Conservation (phyloP, 345 rosid genomes). For the Rhodomyrtus tomentosa region DNA sequence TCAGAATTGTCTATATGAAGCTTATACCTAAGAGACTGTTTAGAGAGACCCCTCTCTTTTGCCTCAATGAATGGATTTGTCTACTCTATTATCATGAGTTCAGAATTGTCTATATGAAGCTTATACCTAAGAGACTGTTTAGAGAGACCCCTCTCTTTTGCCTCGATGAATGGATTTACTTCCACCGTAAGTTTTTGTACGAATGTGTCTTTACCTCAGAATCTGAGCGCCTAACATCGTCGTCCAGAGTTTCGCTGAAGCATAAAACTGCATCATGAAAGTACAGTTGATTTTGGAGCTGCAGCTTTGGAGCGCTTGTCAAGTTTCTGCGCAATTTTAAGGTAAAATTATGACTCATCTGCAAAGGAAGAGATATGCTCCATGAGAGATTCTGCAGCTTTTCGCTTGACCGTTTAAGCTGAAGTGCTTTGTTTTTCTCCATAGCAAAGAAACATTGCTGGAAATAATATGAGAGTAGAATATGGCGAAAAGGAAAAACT, state of each 20-base stretch:
- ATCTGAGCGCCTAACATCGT: not conserved
- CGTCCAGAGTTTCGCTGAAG: not conserved
- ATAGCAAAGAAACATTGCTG: not conserved
- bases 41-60: not conserved
- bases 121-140: not conserved
- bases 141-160: not conserved
- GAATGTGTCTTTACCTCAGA: not conserved
- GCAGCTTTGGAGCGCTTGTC: not conserved
- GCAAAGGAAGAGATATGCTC: not conserved
- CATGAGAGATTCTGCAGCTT: not conserved
- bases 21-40: not conserved
- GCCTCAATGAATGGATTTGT: no score
- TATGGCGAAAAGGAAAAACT: not conserved
- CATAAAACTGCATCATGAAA: not conserved
- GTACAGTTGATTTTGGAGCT: not conserved
- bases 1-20: not conserved
- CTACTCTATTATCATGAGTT: no score
- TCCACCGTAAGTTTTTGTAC: not conserved
- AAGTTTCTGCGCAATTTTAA: not conserved
- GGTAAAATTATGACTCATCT: not conserved
- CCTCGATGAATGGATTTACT: not conserved
- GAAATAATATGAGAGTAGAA: not conserved
- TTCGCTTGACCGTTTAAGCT: not conserved
- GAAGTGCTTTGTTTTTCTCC: not conserved
- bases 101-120: not conserved